These are phyloP conservation scores for Malus domestica DNA, from an alignment of 306 rosid species.

Conservation along the genomic window DNA sequence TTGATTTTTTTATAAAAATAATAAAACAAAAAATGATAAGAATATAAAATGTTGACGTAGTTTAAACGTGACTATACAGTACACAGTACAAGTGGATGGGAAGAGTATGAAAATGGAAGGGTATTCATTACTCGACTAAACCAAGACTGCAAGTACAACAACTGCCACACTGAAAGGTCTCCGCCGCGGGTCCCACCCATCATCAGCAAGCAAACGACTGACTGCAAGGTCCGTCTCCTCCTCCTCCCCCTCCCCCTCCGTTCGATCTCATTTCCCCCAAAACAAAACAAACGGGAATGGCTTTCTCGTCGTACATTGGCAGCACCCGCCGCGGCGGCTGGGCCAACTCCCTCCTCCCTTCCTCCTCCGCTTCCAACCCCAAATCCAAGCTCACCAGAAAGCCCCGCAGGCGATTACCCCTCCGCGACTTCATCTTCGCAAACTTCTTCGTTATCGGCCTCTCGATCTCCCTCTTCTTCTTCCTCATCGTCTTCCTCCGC, in stretches of 20 bases:
- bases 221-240: background rate
- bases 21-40: too few species aligned
- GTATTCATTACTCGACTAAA: too few species aligned
- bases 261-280: background rate
- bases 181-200: background rate
- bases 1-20: too few species aligned
- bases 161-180: background rate
- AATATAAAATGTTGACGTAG: too few species aligned
- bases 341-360: slow-evolving; percentile 62
- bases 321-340: slow-evolving; percentile 68
- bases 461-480: slow-evolving; percentile 44
- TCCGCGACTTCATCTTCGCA: slow-evolving; percentile 58
- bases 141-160: background rate
- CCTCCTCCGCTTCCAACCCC: slow-evolving; percentile 31
- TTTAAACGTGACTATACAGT: too few species aligned
- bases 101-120: too few species aligned
- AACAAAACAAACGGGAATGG: slow-evolving; percentile 28
- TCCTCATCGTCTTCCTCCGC: slow-evolving; percentile 56
- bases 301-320: slow-evolving; percentile 46
- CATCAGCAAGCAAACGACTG: background rate
- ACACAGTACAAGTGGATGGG: too few species aligned
- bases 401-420: slow-evolving; percentile 41
- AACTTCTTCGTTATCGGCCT: slow-evolving; percentile 85
- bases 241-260: background rate
- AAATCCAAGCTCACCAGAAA: slow-evolving; percentile 65